Conservation (phyloP, 106 monocot species). For the Dendrobium huoshanense region DNA sequence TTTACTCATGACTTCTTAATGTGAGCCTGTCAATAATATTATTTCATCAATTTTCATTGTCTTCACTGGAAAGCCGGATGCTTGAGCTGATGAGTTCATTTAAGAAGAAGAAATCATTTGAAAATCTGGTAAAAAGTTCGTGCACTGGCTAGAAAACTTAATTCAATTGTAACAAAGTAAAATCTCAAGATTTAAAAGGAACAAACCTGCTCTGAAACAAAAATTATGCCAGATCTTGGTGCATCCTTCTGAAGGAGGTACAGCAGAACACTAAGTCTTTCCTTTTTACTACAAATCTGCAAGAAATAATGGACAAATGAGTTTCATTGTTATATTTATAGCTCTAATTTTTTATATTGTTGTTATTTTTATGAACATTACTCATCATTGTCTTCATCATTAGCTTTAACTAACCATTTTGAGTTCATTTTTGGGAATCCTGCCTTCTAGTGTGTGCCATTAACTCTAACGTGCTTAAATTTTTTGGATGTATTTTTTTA, state of each 20-base stretch:
- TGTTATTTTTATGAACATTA: neutral
- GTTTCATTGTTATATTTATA: neutral
- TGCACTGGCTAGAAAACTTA: neutral
- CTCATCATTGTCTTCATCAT: neutral
- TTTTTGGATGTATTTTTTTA: neutral
- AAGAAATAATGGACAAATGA: neutral
- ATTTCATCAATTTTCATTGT: too few species aligned
- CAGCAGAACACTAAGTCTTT: slow-evolving; percentile 45
- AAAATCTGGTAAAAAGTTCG: neutral
- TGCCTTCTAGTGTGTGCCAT: neutral
- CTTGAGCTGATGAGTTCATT: too few species aligned
- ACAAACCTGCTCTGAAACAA: slow-evolving; percentile 83
- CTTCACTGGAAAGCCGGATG: too few species aligned
- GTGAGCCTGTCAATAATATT: too few species aligned
- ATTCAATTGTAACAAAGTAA: neutral
- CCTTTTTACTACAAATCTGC: slow-evolving; percentile 60
- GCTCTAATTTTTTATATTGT: neutral
- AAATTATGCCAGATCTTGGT: slow-evolving; percentile 81
- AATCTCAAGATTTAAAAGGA: neutral
- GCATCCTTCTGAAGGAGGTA: slow-evolving; percentile 61
- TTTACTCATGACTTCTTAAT: too few species aligned
- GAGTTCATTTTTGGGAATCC: neutral
- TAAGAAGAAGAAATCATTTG: neutral
- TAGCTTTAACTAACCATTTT: neutral
- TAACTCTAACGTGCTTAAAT: neutral